phyloP scores from a whole-genome alignment of 192 early-diverging fungal species.

The Gonapodya sp. region DNA sequence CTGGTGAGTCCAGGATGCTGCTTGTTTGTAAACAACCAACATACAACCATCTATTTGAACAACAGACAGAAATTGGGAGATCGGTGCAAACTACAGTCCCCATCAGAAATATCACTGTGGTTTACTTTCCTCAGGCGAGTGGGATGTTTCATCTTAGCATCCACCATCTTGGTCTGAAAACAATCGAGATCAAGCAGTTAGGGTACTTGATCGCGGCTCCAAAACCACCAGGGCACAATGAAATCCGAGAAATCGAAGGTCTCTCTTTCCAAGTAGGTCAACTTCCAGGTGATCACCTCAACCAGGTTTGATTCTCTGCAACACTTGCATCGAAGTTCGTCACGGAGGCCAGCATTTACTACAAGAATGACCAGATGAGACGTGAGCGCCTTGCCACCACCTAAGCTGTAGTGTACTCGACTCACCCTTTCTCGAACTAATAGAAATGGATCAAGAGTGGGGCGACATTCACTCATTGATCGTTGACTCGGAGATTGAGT shows the following conservation, averaged over 20 bases:
- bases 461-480: slow-evolving; percentile 82
- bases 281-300: background rate
- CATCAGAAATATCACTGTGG: slow-evolving; percentile 35
- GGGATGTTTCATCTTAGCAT: background rate
- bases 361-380: slow-evolving; percentile 50
- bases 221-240: slow-evolving; percentile 32
- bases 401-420: background rate
- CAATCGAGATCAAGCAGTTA: slow-evolving; percentile 28
- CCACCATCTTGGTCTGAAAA: background rate
- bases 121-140: slow-evolving; percentile 61
- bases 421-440: background rate
- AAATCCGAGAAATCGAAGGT: slow-evolving; percentile 34
- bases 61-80: background rate
- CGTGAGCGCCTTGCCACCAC: slow-evolving; percentile 21
- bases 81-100: background rate
- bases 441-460: slow-evolving; percentile 65
- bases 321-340: slow-evolving; percentile 50
- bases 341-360: slow-evolving; percentile 54
- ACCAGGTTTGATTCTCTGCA: background rate
- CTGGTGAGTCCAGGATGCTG: slow-evolving; percentile 30
- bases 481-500: slow-evolving; percentile 78
- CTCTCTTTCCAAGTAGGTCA: slow-evolving; percentile 43
- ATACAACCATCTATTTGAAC: background rate
- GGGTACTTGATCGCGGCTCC: slow-evolving; percentile 69
- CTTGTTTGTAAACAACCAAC: background rate